phyloP scores from a whole-genome alignment of 2,329 filamentous ascomycete genomes.

The Aspergillus alliaceus region DNA sequence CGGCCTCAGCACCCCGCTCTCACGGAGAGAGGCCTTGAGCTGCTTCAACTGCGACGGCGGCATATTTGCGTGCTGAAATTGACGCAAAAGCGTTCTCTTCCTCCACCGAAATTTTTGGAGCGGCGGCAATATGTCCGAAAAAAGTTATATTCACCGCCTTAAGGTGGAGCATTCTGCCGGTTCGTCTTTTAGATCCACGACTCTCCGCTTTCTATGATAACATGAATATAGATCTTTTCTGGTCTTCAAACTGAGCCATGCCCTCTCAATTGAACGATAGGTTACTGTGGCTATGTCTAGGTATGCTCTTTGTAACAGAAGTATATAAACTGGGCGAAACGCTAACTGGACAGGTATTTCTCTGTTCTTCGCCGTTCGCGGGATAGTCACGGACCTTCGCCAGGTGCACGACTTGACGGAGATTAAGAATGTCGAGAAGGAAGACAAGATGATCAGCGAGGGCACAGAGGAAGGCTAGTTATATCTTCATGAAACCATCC shows the following conservation, averaged over 20 bases:
- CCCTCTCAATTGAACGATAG: constrained; percentile 36
- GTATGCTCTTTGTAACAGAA: constrained; percentile 19
- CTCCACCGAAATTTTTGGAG: constrained; percentile 28
- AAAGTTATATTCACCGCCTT: constrained; percentile 37
- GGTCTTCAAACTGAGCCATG: constrained; percentile 26
- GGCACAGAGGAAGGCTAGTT: constrained; percentile 65
- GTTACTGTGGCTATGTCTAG: constrained; percentile 41
- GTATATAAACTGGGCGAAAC: background rate
- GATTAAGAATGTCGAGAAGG: constrained; percentile 64
- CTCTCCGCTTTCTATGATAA: constrained; percentile 9
- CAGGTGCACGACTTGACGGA: constrained; percentile 50
- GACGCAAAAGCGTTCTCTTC: constrained; percentile 16
- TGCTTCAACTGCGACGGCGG: constrained; percentile 95
- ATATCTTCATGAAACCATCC: background rate
- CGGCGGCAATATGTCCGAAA: constrained; percentile 20
- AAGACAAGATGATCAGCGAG: constrained; percentile 72
- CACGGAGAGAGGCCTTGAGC: constrained; percentile 84
- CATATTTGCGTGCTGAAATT: constrained; percentile 57
- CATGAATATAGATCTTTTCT: background rate
- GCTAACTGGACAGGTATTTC: constrained; percentile 33
- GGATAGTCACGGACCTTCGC: constrained; percentile 55
- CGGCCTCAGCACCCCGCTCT: constrained; percentile 85
- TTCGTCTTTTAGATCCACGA: constrained; percentile 18
- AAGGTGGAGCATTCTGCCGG: constrained; percentile 30
- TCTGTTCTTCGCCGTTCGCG: constrained; percentile 53